These are phyloP conservation scores for Candida yuanshanica DNA, from an alignment of 805 yeast genomes.

Conservation along the genomic window DNA sequence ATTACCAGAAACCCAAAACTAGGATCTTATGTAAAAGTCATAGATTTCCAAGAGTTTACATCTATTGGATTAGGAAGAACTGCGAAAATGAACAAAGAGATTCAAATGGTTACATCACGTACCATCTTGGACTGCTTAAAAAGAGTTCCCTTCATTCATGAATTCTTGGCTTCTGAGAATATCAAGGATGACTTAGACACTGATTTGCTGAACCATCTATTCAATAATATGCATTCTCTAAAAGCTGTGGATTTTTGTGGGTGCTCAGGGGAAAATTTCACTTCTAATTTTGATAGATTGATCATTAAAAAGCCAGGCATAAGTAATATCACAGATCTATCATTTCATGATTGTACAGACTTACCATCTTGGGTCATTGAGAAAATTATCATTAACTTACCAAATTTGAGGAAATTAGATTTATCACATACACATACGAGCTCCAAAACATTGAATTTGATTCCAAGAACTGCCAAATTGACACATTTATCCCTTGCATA, in stretches of 20 bases:
- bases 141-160: conserved; percentile 62
- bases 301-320: conserved; percentile 17
- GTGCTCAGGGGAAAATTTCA: conserved; percentile 61
- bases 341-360: conserved; percentile 87
- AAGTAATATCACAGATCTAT: conserved; percentile 34
- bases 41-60: conserved; percentile 86
- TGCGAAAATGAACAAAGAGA: conserved; percentile 83
- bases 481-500: conserved; percentile 69
- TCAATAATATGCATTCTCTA: conserved; percentile 48
- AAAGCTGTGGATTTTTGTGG: conserved; percentile 86
- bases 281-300: conserved; percentile 47
- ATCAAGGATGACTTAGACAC: conserved; percentile 76
- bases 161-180: conserved; percentile 79
- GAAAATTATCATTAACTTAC: conserved; percentile 51
- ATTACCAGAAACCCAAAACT: conserved; percentile 39
- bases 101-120: conserved; percentile 77
- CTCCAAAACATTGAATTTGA: conserved; percentile 46
- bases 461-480: conserved; percentile 53
- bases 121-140: conserved; percentile 62
- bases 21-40: conserved; percentile 60
- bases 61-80: conserved; percentile 88
- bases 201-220: conserved; percentile 47
- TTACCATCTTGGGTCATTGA: conserved; percentile 52
- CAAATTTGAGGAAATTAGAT: conserved; percentile 61
- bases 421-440: conserved; percentile 76